Evolutionary conservation across 2,329 filamentous ascomycete genomes (phyloP), one percentile per base, ranked within the genome.

Genomic region (Penicillium decumbens): DNA sequence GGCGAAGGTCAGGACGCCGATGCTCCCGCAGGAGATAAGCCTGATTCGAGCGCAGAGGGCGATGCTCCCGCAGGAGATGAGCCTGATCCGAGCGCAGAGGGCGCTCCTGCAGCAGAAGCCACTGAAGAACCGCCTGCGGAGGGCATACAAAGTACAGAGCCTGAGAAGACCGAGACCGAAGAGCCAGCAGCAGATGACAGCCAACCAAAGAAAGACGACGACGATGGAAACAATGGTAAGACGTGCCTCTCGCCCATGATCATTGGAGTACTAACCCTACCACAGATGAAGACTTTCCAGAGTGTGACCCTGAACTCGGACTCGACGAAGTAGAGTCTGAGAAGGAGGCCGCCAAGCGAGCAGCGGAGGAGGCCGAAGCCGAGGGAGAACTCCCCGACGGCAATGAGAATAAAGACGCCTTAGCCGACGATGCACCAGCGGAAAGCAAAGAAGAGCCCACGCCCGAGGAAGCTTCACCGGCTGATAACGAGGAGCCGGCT

Each of bases 231-330:
- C 47, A 58, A 63, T 54, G 64, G 65, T 68, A 56, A 32, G 55
- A 13, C 12, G 12, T 38, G 43, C 13, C 20, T n/a, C 9, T 6
- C 9, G 9, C 1, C 20, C 24, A 24, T 33, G 3, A 24, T 33
- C 4, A 5, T 18, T 29, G 8, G 18, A 12, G 28, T 39, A 44
- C 45, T 56, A 32, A 55, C 39, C 3, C 33, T 13, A 12, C 23
- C 24, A 29, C 48, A 69, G 67, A 68, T 48, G 64, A 67, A 51
- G 65, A 61, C 30, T 68, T 69, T 52, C 65, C 67, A 54, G 65
- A 67, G 38, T 61, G 58, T 49, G 60, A 68, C 55, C 59, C 59
- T 50, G 55, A 56, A 27, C 64, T 58, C 50, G 67, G 59, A 45
- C 52, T 51, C 32, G 66, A 66, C 33, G 55, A 61, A 45, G 60